phyloP scores from a whole-genome alignment of 2,329 filamentous ascomycete species.

The Alternaria gansuensis region DNA sequence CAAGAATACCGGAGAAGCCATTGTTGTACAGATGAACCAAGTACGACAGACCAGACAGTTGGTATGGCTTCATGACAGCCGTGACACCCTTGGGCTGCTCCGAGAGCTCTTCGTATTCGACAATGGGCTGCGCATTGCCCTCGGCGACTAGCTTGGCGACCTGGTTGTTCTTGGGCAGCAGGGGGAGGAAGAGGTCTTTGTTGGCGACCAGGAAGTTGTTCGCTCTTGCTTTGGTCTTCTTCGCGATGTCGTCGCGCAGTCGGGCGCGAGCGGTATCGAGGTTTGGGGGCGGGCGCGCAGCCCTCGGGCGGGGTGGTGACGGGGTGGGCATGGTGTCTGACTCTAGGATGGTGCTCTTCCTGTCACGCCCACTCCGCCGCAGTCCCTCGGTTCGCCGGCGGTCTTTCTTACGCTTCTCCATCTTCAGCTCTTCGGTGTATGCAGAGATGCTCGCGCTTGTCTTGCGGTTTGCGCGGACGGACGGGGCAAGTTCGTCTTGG shows the following conservation, averaged over 20 bases:
- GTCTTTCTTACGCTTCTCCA: constrained; percentile 41
- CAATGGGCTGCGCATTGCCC: constrained; percentile 34
- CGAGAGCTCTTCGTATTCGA: constrained; percentile 54
- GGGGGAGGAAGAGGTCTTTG: constrained; percentile 58
- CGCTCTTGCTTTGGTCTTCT: constrained; percentile 55
- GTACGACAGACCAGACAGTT: constrained; percentile 96
- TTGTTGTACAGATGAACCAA: constrained; percentile 99
- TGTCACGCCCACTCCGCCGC: constrained; percentile 36
- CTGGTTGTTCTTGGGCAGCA: constrained; percentile 58
- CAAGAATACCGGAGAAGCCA: constrained; percentile 96
- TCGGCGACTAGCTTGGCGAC: constrained; percentile 51
- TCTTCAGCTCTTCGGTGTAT: constrained; percentile 43
- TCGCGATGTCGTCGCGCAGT: constrained; percentile 55
- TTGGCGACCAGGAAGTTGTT: constrained; percentile 58
- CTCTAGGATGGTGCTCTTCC: constrained; percentile 41
- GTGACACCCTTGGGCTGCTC: constrained; percentile 59
- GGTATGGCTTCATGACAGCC: constrained; percentile 86
- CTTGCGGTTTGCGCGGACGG: constrained; percentile 24
- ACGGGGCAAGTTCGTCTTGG: constrained; percentile 38
- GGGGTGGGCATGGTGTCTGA: constrained; percentile 42
- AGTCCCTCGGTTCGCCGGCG: constrained; percentile 23
- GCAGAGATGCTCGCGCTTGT: constrained; percentile 20
- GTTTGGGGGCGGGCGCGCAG: constrained; percentile 29
- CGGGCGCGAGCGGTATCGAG: constrained; percentile 53
- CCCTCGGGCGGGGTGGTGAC: constrained; percentile 20